Evolutionary conservation across 2,329 filamentous ascomycete genomes (phyloP), one percentile per base, ranked within the genome.

Genomic region (Ceratocystiopsis minuta): DNA sequence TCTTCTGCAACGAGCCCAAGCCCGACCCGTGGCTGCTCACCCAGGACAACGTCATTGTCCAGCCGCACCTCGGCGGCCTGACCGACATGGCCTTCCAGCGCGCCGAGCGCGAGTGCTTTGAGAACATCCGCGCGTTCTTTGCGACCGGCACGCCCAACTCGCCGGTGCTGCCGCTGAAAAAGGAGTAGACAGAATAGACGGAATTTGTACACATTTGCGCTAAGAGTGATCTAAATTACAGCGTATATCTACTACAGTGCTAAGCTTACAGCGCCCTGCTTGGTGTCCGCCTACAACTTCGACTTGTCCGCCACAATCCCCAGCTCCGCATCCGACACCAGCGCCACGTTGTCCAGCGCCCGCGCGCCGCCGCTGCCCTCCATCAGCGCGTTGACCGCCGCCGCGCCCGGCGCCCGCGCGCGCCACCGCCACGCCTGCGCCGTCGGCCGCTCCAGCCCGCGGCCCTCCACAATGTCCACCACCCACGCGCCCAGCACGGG

Each of bases 21-120:
- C 67, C 67, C 71, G 73, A 88, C 51, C 62, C 67, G 48, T 73
- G 72, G 58, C 65, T 73, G 31, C 34, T 43, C 13, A 2, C n/a
- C 11, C 32, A 34, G 15, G 38, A 45, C 32, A 43, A 43, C 2
- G 36, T 40, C 4, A 13, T 43, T 11, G 16, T 38, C 13, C 41
- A 43, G 34, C 44, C 44, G 17, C 54, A 65, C 16, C 33, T 44
- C 6, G 42, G 44, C 16, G 44, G 44, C 4, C 37, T 46, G 24
- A 46, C 44, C 3, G 44, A 46, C 28, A 15, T 42, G 10, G 49
- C 54, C 4, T 51, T 55, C 13, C 50, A 52, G 12, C 42, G 50
- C 1, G 42, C 57, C 2, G 53, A 55, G 7, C 49, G 47, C 4
- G 49, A 59, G 3, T 48, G 58, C 1, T 52, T 44, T n/a, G 49